Conservation (phyloP, 169 alveolate species). For the Cryptosporidium muris region DNA sequence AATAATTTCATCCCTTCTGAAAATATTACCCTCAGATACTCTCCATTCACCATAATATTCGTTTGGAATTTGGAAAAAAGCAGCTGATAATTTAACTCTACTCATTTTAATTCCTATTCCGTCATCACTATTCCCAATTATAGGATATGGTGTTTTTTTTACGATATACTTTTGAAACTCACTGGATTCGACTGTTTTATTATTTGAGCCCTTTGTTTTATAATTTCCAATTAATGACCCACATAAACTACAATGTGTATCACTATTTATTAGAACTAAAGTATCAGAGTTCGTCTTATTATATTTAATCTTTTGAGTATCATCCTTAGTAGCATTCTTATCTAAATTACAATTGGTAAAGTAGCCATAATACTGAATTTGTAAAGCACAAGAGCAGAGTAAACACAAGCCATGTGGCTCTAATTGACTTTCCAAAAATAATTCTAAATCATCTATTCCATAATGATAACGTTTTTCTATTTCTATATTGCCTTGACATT, state of each 20-base stretch:
- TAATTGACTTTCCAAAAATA: constrained; percentile 27
- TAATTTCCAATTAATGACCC: constrained; percentile 36
- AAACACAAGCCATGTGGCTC: constrained; percentile 59
- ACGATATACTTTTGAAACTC: constrained; percentile 36
- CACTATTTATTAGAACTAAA: constrained; percentile 25
- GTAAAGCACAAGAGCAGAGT: constrained; percentile 40
- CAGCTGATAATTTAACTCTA: constrained; percentile 35
- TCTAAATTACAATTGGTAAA: background rate
- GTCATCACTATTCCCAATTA: constrained; percentile 41
- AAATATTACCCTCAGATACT: constrained; percentile 40
- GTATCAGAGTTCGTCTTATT: constrained; percentile 26
- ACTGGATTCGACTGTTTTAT: background rate
- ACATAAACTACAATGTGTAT: constrained; percentile 61
- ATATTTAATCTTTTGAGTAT: constrained; percentile 19
- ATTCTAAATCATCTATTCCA: constrained; percentile 16
- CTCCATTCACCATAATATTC: constrained; percentile 61
- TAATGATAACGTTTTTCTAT: constrained; percentile 40
- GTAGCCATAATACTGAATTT: constrained; percentile 33
- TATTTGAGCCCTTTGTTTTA: background rate
- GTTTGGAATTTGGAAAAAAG: constrained; percentile 47
- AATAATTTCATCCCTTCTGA: constrained; percentile 52
- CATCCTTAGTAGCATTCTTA: background rate
- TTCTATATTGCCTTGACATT: constrained; percentile 35
- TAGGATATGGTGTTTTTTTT: constrained; percentile 58
- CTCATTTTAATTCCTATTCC: constrained; percentile 58